A percentile compares a stretch with the other conserved stretches of the same genome.
These are phyloP conservation scores for Microcos paniculata DNA, from an alignment of 345 rosid genomes.

Conservation along the genomic window DNA sequence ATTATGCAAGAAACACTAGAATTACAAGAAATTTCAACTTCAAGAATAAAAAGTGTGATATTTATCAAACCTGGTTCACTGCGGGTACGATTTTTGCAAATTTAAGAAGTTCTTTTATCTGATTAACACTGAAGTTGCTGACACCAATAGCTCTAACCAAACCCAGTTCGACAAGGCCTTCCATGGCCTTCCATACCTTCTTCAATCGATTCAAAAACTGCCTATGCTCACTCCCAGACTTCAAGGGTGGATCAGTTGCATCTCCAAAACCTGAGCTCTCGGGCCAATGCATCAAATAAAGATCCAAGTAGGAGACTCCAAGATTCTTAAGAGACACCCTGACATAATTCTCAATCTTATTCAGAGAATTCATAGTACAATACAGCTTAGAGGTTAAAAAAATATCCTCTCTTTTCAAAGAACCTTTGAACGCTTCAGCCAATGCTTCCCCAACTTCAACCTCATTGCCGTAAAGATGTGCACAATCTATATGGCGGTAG, in stretches of 20 bases:
- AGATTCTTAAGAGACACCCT: conserved; percentile 57
- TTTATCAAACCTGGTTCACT: conserved; percentile 51
- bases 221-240: conserved; percentile 52
- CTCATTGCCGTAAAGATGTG: conserved; percentile 66
- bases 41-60: neutral
- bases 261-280: conserved; percentile 60
- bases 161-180: conserved; percentile 48
- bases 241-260: conserved; percentile 64
- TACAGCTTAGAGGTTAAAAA: conserved; percentile 63
- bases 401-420: conserved; percentile 50
- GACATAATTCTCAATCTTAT: conserved; percentile 67
- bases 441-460: conserved; percentile 59
- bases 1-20: conserved; percentile 9
- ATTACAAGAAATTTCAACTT: neutral
- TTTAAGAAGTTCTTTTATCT: conserved; percentile 57
- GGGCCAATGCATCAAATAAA: conserved; percentile 68
- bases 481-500: conserved; percentile 63
- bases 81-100: conserved; percentile 59
- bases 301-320: conserved; percentile 61
- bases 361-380: conserved; percentile 59
- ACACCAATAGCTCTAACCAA: conserved; percentile 60
- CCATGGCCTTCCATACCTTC: conserved; percentile 69
- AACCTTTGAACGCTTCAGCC: conserved; percentile 40
- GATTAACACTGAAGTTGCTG: conserved; percentile 51
- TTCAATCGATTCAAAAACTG: conserved; percentile 57